Conservation (phyloP, 768 basidiomycete species). For the Boletus rex-veris region DNA sequence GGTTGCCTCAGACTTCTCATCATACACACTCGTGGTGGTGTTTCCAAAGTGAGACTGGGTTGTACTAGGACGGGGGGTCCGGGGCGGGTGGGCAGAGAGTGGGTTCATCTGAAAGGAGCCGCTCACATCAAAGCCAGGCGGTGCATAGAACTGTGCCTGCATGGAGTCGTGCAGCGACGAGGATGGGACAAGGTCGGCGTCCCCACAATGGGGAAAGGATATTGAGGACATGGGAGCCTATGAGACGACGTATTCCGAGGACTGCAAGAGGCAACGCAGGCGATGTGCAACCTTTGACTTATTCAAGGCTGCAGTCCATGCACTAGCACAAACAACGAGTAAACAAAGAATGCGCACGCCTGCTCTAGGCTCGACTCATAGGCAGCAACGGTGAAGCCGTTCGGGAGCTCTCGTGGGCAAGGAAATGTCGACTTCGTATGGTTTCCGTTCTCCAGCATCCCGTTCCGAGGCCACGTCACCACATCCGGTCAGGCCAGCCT, state of each 20-base stretch:
- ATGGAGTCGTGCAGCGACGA: slow-evolving; percentile 37
- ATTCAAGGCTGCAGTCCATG: background rate
- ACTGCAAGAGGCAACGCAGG: background rate
- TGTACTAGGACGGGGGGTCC: slow-evolving; percentile 55
- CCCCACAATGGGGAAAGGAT: slow-evolving; percentile 51
- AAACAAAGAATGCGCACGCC: slow-evolving; percentile 20
- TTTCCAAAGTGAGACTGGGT: slow-evolving; percentile 25
- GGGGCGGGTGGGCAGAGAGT: slow-evolving; percentile 72
- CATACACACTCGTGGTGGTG: slow-evolving; percentile 33
- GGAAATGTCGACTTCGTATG: slow-evolving; percentile 28
- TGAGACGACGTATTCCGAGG: background rate
- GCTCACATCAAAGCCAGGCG: slow-evolving; percentile 54
- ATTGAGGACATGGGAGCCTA: slow-evolving; percentile 57
- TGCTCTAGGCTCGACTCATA: background rate
- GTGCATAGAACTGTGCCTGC: slow-evolving; percentile 47
- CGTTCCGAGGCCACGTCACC: slow-evolving; percentile 59
- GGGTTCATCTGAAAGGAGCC: slow-evolving; percentile 81
- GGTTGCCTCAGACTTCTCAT: slow-evolving; percentile 39
- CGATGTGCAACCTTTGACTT: background rate
- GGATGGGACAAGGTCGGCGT: slow-evolving; percentile 37
- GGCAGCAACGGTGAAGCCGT: background rate
- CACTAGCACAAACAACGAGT: slow-evolving; percentile 19
- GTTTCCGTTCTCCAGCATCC: slow-evolving; percentile 57
- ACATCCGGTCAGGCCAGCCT: slow-evolving; percentile 45
- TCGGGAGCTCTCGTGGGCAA: background rate